These are phyloP conservation scores for Ramaria sp. DNA, from an alignment of 768 basidiomycete genomes.

Conservation along the genomic window DNA sequence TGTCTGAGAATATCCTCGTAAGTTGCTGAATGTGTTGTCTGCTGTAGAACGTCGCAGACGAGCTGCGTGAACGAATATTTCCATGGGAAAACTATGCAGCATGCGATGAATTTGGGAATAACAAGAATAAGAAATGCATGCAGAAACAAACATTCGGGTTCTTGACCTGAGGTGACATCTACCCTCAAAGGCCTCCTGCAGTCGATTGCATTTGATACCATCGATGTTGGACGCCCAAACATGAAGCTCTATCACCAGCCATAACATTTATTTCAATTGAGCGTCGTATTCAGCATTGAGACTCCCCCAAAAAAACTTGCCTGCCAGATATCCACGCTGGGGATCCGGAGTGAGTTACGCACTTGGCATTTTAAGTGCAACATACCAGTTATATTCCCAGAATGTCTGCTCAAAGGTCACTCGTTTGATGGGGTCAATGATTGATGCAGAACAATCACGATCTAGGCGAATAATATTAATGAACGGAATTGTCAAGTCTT, in stretches of 20 bases:
- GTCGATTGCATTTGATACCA: conserved; percentile 1
- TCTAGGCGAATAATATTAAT: neutral
- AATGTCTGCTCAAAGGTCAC: conserved; percentile 1
- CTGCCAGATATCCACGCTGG: conserved; percentile 4
- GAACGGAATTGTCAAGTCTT: neutral
- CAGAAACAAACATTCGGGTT: neutral
- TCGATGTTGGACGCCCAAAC: conserved; percentile 8
- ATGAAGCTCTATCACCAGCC: conserved; percentile 3
- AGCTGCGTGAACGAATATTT: conserved; percentile 7
- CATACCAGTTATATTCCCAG: conserved; percentile 6
- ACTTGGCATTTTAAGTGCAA: neutral
- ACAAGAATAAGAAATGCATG: neutral
- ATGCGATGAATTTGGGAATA: too few species aligned
- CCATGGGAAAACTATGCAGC: conserved; percentile 5
- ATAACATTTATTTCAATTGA: neutral
- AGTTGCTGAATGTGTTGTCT: neutral
- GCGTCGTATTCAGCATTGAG: neutral
- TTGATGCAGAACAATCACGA: neutral
- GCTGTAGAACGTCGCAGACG: neutral
- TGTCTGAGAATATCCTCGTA: conserved; percentile 1
- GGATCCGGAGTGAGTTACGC: neutral
- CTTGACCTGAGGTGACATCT: neutral
- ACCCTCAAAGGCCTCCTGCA: neutral
- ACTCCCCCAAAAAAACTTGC: neutral
- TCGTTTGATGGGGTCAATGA: neutral